Evolutionary conservation across 225 moss, liverwort and hornwort genomes (phyloP).

Genomic region (Ulota crispa): DNA sequence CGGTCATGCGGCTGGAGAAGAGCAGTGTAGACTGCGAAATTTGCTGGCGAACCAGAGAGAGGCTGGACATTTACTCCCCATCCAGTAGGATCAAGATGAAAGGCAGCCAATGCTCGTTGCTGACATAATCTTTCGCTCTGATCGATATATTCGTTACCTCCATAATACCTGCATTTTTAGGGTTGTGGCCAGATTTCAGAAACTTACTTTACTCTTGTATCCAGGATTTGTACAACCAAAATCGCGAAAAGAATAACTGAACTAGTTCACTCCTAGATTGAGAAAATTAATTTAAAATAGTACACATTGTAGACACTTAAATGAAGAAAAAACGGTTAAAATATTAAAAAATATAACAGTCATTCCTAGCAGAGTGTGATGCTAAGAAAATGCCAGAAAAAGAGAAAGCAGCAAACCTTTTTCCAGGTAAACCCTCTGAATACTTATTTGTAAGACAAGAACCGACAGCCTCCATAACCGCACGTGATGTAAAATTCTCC

Average conservation of each 20-base stretch:
- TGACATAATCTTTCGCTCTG: slow-evolving; percentile 77
- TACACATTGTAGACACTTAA: neutral
- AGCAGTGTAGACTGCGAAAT: slow-evolving; percentile 82
- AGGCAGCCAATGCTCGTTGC: slow-evolving; percentile 72
- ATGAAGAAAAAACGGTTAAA: neutral
- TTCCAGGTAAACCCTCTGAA: slow-evolving; percentile 86
- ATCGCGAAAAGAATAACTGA: neutral
- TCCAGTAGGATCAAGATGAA: slow-evolving; percentile 54
- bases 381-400: neutral
- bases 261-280: neutral
- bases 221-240: neutral
- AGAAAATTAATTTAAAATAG: neutral
- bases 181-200: neutral
- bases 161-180: slow-evolving; percentile 65
- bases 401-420: slow-evolving; percentile 38
- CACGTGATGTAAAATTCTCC: slow-evolving; percentile 86
- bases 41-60: slow-evolving; percentile 79
- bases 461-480: slow-evolving; percentile 94
- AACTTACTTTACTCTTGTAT: neutral
- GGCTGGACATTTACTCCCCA: slow-evolving; percentile 97
- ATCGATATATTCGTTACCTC: slow-evolving; percentile 85
- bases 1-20: slow-evolving; percentile 86
- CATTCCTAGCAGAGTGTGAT: neutral
- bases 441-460: slow-evolving; percentile 95
- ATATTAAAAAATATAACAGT: neutral